phyloP scores from a whole-genome alignment of 2,329 filamentous ascomycete genomes.

The Zelopaecilomyces penicillatus region DNA sequence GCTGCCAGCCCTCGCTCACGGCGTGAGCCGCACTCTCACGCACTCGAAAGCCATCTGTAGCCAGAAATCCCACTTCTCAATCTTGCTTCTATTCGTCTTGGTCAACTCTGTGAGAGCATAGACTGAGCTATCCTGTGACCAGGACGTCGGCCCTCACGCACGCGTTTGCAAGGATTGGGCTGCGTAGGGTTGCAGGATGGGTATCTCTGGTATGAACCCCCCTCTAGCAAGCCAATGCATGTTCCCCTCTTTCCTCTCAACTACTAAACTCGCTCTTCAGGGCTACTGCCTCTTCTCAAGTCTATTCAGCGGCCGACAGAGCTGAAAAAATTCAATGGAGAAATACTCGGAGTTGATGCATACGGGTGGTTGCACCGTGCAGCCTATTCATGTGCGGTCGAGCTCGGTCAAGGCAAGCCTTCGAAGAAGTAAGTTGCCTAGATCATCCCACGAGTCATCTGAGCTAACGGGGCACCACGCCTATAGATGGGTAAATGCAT shows the following conservation, averaged over 20 bases:
- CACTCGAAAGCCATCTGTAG: too few species aligned
- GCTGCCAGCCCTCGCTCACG: too few species aligned
- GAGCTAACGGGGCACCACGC: not conserved
- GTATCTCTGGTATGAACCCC: conserved; percentile 25
- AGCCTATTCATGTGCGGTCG: conserved; percentile 80
- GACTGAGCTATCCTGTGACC: too few species aligned
- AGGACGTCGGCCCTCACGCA: too few species aligned
- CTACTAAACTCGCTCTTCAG: conserved; percentile 34
- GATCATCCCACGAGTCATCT: too few species aligned
- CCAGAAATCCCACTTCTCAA: too few species aligned
- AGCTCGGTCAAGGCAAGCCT: conserved; percentile 79
- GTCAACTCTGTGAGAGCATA: too few species aligned
- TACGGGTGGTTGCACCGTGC: conserved; percentile 98
- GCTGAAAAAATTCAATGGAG: conserved; percentile 77
- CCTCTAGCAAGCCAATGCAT: not conserved
- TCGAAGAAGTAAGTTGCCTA: conserved; percentile 63
- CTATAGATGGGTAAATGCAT: conserved; percentile 76
- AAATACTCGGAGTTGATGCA: conserved; percentile 89
- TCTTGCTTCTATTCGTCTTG: too few species aligned
- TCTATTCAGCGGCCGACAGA: conserved; percentile 88
- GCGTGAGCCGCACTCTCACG: too few species aligned
- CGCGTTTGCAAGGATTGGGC: too few species aligned
- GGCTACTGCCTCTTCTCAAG: conserved; percentile 83
- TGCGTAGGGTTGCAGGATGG: conserved; percentile 19
- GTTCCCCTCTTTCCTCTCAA: too few species aligned